phyloP scores from a whole-genome alignment of 2,329 filamentous ascomycete species.

The Aspergillus pseudoterreus region DNA sequence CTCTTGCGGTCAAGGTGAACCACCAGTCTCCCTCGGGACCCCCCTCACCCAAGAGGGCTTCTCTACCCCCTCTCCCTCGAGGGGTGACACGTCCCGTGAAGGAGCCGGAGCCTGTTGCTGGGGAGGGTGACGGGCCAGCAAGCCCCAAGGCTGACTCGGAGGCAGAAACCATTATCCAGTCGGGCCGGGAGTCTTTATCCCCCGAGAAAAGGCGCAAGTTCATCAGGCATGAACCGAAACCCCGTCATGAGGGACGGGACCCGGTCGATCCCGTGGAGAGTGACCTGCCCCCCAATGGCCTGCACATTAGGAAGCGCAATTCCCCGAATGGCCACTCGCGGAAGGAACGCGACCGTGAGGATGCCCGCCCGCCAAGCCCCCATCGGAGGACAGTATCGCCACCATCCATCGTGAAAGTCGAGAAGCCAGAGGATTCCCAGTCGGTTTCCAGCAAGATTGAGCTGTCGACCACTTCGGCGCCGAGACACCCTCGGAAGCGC shows the following conservation, averaged over 20 bases:
- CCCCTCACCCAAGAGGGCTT: slow-evolving; percentile 20
- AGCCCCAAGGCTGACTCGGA: slow-evolving; percentile 46
- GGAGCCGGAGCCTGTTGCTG: slow-evolving; percentile 22
- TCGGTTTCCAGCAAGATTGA: slow-evolving; percentile 21
- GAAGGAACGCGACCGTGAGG: slow-evolving; percentile 17
- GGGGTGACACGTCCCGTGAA: slow-evolving; percentile 21
- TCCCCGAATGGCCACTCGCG: slow-evolving; percentile 24
- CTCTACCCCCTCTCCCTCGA: slow-evolving; percentile 15
- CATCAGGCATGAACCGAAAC: slow-evolving; percentile 36
- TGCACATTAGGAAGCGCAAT: slow-evolving; percentile 28
- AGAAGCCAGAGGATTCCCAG: slow-evolving; percentile 31
- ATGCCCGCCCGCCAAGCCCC: slow-evolving; percentile 23
- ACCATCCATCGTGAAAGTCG: slow-evolving; percentile 35
- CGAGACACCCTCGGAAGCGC: slow-evolving; percentile 30
- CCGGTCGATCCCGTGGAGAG: slow-evolving; percentile 16
- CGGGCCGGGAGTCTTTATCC: slow-evolving; percentile 42
- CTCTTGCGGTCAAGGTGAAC: slow-evolving; percentile 31
- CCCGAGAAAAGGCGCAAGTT: slow-evolving; percentile 45
- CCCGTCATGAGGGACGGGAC: slow-evolving; percentile 24
- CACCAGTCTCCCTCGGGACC: slow-evolving; percentile 20
- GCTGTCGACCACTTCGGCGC: slow-evolving; percentile 12
- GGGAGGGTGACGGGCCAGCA: slow-evolving; percentile 32
- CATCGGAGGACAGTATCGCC: slow-evolving; percentile 25
- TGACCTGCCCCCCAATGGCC: slow-evolving; percentile 19
- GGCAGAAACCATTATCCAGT: slow-evolving; percentile 49